Base-by-base conservation (phyloP, 1,284 basidiomycete species). In the Heterobasidion occidentale region DNA sequence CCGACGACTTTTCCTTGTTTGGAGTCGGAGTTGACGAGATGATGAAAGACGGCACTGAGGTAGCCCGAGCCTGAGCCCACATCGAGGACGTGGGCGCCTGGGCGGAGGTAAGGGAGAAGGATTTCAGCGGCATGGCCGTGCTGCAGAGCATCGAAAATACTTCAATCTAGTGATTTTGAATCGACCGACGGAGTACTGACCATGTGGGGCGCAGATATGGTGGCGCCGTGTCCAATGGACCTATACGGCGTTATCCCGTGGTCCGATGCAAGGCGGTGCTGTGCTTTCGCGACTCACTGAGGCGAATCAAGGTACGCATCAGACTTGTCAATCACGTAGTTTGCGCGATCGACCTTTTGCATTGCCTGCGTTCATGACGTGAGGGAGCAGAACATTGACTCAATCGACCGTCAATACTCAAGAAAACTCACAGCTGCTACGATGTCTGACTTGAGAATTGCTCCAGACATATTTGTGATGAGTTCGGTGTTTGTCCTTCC, bases 171-270 rank as follows among this genome's bases (percentile, higher is more conserved):
- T 17, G 27, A 15, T 14, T 36, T 51, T 51, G 51, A 50, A 34
- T 56, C 52, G 51, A 58, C 27, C 17, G 45, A 9, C 47, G 33
- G 17, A 50, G 54, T 42, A 57, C 67, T 47, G 46, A 87, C 88
- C 91, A 94, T 95, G 68, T 95, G 93, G 2, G 93, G 93, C 0
- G 93, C 94, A 51, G 87, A 90, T 60, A 95, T 94, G 0, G 93
- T 96, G 19, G 92, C 93, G 12, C 82, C 85, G 62, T 87, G 78
- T 2, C 88, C 88, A 54, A 92, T 94, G 9, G 77, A 63, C 67
- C 88, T 92, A 63, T 47, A 53, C 20, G 33, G n/a, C 46, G 34
- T 14, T 11, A 53, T 19, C 38, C 27, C 7, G 38, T 15, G 11
- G 20, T 53, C 52, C 36, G 27, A 17, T 46, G 34, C 49, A 34